These are phyloP conservation scores for Sarocladium brachiariae DNA, from an alignment of 2,329 filamentous ascomycete genomes.

Conservation along the genomic window DNA sequence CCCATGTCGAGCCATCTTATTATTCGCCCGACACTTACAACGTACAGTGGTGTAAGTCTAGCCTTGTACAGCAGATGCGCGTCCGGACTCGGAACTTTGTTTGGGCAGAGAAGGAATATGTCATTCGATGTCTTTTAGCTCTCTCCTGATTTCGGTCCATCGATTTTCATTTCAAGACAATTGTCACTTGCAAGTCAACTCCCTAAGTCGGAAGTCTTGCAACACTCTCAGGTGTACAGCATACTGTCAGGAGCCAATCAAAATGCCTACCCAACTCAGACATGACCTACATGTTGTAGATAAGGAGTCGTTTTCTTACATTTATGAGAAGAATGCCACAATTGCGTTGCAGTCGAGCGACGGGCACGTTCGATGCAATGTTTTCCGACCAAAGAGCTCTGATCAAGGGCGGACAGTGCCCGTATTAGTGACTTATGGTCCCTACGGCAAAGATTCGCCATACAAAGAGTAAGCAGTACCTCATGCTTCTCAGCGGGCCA, in stretches of 20 bases:
- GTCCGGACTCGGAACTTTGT: too few species aligned
- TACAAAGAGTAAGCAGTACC: slow-evolving; percentile 46
- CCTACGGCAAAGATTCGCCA: slow-evolving; percentile 66
- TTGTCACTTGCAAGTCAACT: neutral
- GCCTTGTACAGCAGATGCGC: too few species aligned
- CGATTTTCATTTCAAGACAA: too few species aligned
- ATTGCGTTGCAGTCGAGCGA: slow-evolving; percentile 22
- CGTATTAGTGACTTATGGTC: slow-evolving; percentile 64
- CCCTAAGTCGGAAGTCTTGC: too few species aligned
- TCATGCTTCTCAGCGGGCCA: too few species aligned
- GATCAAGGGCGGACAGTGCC: slow-evolving; percentile 30
- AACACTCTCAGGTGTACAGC: too few species aligned
- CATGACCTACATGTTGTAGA: slow-evolving; percentile 13
- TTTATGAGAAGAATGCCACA: slow-evolving; percentile 29
- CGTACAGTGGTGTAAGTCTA: too few species aligned
- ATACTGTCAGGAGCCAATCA: too few species aligned
- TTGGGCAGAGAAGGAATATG: too few species aligned
- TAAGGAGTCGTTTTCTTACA: slow-evolving; percentile 28
- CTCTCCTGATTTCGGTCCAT: too few species aligned
- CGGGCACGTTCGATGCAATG: slow-evolving; percentile 31
- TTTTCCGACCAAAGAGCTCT: slow-evolving; percentile 27
- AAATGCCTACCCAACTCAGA: neutral
- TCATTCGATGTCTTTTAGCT: too few species aligned
- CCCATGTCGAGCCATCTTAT: neutral
- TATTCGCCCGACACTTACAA: neutral